Evolutionary conservation across 495 filamentous ascomycete species (phyloP), one percentile per base, ranked within the genome.

Genomic region (Coniosporium apollinis): DNA sequence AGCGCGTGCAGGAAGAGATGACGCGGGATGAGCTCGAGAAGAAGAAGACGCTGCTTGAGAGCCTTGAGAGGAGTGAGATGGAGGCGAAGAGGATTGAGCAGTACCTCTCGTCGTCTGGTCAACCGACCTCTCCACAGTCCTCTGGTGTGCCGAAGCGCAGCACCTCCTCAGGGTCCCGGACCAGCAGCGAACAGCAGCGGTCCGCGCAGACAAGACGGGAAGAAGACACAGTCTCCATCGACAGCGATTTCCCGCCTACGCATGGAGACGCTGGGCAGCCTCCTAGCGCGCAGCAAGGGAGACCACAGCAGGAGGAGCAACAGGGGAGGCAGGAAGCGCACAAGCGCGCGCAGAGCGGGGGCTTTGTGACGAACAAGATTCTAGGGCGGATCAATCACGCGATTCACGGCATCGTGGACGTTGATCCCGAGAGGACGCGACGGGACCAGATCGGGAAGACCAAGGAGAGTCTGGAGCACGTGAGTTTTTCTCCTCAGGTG

Each of bases 1-100:
- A 97, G 58, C 70, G 89, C 13, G 78, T 94, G 15, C 89, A 97
- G 44, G 81, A 96, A 53, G 89, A 97, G 41, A 92, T 94, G 86
- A 94, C 85, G 1, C 73, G 74, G 20, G 91, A 94, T 33, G 82
- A 94, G 46, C 60, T 97, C 6, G 60, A 69, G 5, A 84, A 84
- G 58, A 94, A 96, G 57, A 72, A 67, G 43, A 56, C 65, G 1
- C 63, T 84, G 11, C 63, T 97, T 3, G 81, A 89, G 22, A 76
- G 79, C 14, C 61, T 97, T 6, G 89, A 96, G 51, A 66, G 71
- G 36, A 93, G 85, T 46, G 89, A 97, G 57, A 61, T 73, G 11
- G 89, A 97, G 58, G 85, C 91, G 0, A 79, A 77, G 43, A 73
- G 91, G 22, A 87, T 97, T 25, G 86, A 96, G 33, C 75, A 87